Percentiles rank a stretch among this genome's conserved stretches.
Evolutionary conservation across 2,329 filamentous ascomycete species (phyloP).

Genomic region (Dryadomyces sulphureus): DNA sequence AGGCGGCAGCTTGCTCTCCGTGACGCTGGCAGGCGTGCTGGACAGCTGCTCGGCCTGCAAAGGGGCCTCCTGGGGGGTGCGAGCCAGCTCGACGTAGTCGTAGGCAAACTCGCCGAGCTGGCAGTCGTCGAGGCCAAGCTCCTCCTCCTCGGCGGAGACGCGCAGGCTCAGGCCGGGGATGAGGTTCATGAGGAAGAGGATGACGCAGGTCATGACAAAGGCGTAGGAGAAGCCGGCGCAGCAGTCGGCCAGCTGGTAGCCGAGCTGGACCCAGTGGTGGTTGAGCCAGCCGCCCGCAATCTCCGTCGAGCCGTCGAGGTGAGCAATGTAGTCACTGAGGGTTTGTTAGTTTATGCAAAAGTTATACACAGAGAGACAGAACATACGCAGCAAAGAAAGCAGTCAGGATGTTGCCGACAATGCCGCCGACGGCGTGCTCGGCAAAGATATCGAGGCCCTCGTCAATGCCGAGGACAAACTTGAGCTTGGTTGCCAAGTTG

Average conservation of each 20-base stretch:
- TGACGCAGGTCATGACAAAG: slow-evolving; percentile 52
- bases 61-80: slow-evolving; percentile 38
- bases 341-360: slow-evolving; percentile 4
- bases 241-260: slow-evolving; percentile 56
- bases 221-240: slow-evolving; percentile 50
- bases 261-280: slow-evolving; percentile 55
- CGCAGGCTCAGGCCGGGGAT: slow-evolving; percentile 57
- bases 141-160: slow-evolving; percentile 50
- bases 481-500: slow-evolving; percentile 81
- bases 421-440: slow-evolving; percentile 74
- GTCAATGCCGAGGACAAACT: slow-evolving; percentile 59
- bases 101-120: slow-evolving; percentile 75
- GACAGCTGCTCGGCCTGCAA: slow-evolving; percentile 7
- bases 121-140: slow-evolving; percentile 56
- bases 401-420: slow-evolving; percentile 65
- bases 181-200: slow-evolving; percentile 57
- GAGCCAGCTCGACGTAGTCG: slow-evolving; percentile 60
- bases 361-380: not conserved
- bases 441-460: slow-evolving; percentile 86
- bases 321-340: slow-evolving; percentile 50
- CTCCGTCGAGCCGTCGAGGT: slow-evolving; percentile 50
- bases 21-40: slow-evolving; percentile 12
- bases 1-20: slow-evolving; percentile 2
- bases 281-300: slow-evolving; percentile 55
- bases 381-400: slow-evolving; percentile 59